These are phyloP conservation scores for Dillenia suffruticosa DNA, from an alignment of 164 flowering plant genomes.

Conservation along the genomic window DNA sequence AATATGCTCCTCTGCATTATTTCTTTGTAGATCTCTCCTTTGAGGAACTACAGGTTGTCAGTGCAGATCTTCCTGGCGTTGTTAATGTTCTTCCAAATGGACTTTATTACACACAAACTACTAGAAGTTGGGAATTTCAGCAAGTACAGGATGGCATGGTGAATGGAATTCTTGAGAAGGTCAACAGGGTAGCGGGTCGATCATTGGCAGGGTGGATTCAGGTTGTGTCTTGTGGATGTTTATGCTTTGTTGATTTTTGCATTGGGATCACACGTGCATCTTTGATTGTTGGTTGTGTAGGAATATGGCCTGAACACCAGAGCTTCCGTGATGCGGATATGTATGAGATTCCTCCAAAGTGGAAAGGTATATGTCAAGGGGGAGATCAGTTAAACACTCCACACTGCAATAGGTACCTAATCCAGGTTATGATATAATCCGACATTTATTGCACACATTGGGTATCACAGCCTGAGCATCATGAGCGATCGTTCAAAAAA, in stretches of 20 bases:
- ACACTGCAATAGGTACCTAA: constrained; percentile 35
- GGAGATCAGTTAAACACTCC: constrained; percentile 36
- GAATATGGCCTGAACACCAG: constrained; percentile 51
- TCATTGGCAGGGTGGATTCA: constrained; percentile 47
- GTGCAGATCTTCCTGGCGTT: constrained; percentile 39
- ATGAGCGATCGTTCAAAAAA: too few species aligned
- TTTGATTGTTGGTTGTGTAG: constrained; percentile 15
- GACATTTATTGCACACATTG: too few species aligned
- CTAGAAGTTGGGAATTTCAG: constrained; percentile 58
- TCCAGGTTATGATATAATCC: too few species aligned
- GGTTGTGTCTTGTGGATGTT: constrained; percentile 12
- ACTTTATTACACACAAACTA: constrained; percentile 36
- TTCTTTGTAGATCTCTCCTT: too few species aligned
- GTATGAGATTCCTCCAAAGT: constrained; percentile 28
- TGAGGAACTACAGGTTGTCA: background rate
- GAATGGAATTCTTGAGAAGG: constrained; percentile 33
- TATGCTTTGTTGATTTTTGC: background rate
- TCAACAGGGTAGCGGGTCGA: constrained; percentile 31
- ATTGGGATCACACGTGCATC: background rate
- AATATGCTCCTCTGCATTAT: too few species aligned
- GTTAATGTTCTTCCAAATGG: constrained; percentile 33
- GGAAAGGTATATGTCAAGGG: constrained; percentile 45
- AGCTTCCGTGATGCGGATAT: constrained; percentile 44
- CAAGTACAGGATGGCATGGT: constrained; percentile 15
- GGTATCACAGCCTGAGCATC: too few species aligned